Percentiles rank a stretch among this genome's conserved stretches.
These are phyloP conservation scores for Amaranthus tricolor DNA, from an alignment of 179 eudicot species.

Conservation along the genomic window DNA sequence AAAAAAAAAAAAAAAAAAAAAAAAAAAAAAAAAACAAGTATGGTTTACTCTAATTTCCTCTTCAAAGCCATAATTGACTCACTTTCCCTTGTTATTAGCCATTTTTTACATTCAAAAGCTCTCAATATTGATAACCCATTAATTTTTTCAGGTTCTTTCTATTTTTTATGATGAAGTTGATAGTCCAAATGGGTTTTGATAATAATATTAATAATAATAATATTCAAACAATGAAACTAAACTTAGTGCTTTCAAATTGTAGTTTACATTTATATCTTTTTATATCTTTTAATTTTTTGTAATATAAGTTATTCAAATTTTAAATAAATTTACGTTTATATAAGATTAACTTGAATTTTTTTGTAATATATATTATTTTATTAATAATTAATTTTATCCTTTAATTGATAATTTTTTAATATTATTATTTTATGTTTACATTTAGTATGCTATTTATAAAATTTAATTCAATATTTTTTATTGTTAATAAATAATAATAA, in stretches of 20 bases:
- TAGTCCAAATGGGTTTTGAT: constrained; percentile 26
- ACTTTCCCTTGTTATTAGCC: constrained; percentile 49
- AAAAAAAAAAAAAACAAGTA: constrained; percentile 45
- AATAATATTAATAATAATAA: constrained; percentile 34
- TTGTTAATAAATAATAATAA: no score
- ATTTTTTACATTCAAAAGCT: constrained; percentile 62
- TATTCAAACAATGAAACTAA: constrained; percentile 61
- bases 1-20: constrained; percentile 31
- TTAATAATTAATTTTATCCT: no score
- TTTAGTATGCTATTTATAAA: no score
- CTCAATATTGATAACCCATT: constrained; percentile 49
- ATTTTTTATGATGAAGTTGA: constrained; percentile 70
- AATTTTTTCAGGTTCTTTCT: constrained; percentile 53
- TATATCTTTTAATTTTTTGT: no score
- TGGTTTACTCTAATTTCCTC: constrained; percentile 52
- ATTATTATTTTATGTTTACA: no score
- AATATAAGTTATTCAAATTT: no score
- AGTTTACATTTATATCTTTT: no score
- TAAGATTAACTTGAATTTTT: no score
- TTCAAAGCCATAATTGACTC: constrained; percentile 40
- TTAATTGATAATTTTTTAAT: no score
- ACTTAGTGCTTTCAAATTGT: constrained; percentile 55
- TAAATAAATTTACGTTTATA: no score
- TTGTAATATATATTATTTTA: no score
- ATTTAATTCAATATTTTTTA: no score